phyloP scores from a whole-genome alignment of 2,329 filamentous ascomycete species.

The Ophiobolus disseminans region DNA sequence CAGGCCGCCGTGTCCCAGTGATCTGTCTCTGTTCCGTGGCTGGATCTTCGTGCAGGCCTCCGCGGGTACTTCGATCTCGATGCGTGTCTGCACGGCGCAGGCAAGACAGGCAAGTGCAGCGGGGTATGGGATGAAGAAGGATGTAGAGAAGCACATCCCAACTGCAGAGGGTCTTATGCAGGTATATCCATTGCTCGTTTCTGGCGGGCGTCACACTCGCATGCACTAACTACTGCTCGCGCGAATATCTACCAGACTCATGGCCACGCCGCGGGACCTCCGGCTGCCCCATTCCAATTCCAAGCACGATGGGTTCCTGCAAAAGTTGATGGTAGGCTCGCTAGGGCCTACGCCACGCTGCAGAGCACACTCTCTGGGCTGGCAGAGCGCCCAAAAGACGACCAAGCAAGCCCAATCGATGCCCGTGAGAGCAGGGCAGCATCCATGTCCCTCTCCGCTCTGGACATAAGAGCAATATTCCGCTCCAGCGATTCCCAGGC shows the following conservation, averaged over 20 bases:
- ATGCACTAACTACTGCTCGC: not conserved
- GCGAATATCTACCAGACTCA: not conserved
- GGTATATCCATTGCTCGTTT: not conserved
- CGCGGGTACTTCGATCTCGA: constrained; percentile 1
- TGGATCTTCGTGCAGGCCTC: not conserved
- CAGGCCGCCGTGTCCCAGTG: constrained; percentile 1
- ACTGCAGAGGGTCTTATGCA: constrained; percentile 2
- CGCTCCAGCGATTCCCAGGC: constrained; percentile 5
- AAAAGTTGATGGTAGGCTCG: constrained; percentile 12
- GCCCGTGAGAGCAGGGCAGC: constrained; percentile 12
- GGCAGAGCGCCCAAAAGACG: constrained; percentile 12
- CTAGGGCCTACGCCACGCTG: constrained; percentile 21
- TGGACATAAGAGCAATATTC: constrained; percentile 2
- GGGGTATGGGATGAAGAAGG: not conserved
- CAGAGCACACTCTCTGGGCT: constrained; percentile 13
- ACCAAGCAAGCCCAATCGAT: constrained; percentile 7
- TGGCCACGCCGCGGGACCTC: not conserved
- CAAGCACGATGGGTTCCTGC: not conserved
- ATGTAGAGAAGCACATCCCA: not conserved
- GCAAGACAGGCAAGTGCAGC: not conserved
- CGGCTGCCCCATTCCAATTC: not conserved
- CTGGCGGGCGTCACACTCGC: not conserved
- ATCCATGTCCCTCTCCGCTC: constrained; percentile 11
- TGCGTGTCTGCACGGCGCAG: no score
- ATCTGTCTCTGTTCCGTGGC: not conserved